Evolutionary conservation across 2,329 filamentous ascomycete genomes (phyloP).

Genomic region (Botrytis elliptica): DNA sequence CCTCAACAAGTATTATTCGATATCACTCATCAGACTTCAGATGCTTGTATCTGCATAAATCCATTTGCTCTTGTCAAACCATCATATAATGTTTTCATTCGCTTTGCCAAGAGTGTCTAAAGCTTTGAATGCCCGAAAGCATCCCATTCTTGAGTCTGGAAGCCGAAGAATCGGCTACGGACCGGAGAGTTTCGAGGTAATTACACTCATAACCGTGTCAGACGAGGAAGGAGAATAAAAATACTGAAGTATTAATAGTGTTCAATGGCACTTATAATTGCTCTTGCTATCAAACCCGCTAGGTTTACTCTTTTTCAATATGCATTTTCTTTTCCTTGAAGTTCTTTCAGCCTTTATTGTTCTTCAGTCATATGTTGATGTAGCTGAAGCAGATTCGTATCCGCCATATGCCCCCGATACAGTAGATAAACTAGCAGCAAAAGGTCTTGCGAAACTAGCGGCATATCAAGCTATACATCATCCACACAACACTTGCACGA

Average conservation of each 20-base stretch:
- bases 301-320: background rate
- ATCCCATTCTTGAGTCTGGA: background rate
- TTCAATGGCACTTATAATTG: background rate
- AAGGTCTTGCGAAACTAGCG: slow-evolving; percentile 39
- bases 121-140: background rate
- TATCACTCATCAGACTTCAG: background rate
- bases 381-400: background rate
- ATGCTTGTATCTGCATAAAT: background rate
- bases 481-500: slow-evolving; percentile 36
- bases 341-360: background rate
- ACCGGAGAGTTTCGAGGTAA: background rate
- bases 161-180: background rate
- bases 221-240: background rate
- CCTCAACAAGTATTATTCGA: background rate
- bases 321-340: background rate
- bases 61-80: background rate
- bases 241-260: background rate
- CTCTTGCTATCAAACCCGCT: background rate
- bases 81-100: background rate
- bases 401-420: slow-evolving; percentile 18
- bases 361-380: background rate
- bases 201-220: too few species aligned
- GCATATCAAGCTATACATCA: slow-evolving; percentile 28
- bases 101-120: background rate
- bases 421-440: slow-evolving; percentile 38